A percentile compares a stretch with the other conserved stretches of the same genome.
Evolutionary conservation across 805 yeast genomes (phyloP).

Genomic region (Komagataella populi): DNA sequence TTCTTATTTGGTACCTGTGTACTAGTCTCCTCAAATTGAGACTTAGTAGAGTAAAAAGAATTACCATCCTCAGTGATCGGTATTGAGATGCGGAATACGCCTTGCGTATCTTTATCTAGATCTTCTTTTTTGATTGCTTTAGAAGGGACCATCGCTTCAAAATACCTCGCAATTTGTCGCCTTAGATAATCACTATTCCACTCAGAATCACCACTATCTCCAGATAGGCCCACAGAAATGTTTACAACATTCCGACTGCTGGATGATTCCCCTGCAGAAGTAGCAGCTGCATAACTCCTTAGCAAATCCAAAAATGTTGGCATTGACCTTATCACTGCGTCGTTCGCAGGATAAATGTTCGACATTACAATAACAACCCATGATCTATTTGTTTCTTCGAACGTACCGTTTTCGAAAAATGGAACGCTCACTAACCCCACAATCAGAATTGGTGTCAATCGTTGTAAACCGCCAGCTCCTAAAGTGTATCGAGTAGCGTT

Average conservation of each 20-base stretch:
- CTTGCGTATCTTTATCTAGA: not conserved
- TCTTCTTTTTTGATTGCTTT: not conserved
- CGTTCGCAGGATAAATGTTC: conserved; percentile 27
- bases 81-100: not conserved
- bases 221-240: not conserved
- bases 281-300: conserved; percentile 3
- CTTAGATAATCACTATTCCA: not conserved
- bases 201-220: not conserved
- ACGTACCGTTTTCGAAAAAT: conserved; percentile 5
- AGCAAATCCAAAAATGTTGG: conserved; percentile 12
- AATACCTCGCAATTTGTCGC: not conserved
- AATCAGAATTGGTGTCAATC: conserved; percentile 15
- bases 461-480: conserved; percentile 8
- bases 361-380: conserved; percentile 58
- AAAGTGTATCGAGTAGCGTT: conserved; percentile 3
- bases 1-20: not conserved
- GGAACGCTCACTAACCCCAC: conserved; percentile 17
- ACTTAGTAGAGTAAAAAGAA: not conserved
- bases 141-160: not conserved
- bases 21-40: not conserved
- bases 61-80: not conserved
- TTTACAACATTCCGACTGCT: not conserved
- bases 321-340: conserved; percentile 30
- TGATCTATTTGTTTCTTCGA: conserved; percentile 18
- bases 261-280: not conserved